Conservation (phyloP, 225 moss, liverwort and hornwort genomes). For the Marchantia polymorpha region DNA sequence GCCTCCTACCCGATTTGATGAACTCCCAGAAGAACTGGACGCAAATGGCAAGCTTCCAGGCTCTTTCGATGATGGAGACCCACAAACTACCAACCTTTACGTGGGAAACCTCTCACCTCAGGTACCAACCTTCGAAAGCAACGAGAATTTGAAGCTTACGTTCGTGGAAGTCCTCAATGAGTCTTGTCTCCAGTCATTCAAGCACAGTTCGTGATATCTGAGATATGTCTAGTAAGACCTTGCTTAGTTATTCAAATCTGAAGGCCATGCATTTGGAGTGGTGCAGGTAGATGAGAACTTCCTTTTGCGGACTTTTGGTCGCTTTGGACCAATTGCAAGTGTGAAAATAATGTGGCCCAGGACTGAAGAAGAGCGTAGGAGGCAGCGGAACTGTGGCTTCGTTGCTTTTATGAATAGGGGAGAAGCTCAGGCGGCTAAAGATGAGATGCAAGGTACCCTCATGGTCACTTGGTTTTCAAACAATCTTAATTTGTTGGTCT, state of each 20-base stretch:
- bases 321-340: slow-evolving; percentile 98
- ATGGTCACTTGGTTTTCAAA: no score
- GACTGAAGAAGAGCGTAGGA: slow-evolving; percentile 98
- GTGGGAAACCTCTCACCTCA: slow-evolving; percentile 97
- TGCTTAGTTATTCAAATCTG: background rate
- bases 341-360: slow-evolving; percentile 99
- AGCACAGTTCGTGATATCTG: background rate
- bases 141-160: background rate
- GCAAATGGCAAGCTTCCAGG: slow-evolving; percentile 79
- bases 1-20: slow-evolving; percentile 78
- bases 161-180: background rate
- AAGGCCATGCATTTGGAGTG: slow-evolving; percentile 36
- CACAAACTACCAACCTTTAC: slow-evolving; percentile 97
- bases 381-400: slow-evolving; percentile 98
- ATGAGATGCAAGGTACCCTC: slow-evolving; percentile 68
- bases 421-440: slow-evolving; percentile 69
- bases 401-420: slow-evolving; percentile 72
- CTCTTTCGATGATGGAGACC: slow-evolving; percentile 98
- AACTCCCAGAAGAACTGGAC: slow-evolving; percentile 80
- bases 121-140: slow-evolving; percentile 41
- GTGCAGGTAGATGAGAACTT: slow-evolving; percentile 99
- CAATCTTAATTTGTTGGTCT: no score
- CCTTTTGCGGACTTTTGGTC: slow-evolving; percentile 96
- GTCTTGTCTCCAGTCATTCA: background rate
- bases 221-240: background rate